Evolutionary conservation across 2,329 filamentous ascomycete species (phyloP).

Genomic region (Neocatenulostroma microsporum): DNA sequence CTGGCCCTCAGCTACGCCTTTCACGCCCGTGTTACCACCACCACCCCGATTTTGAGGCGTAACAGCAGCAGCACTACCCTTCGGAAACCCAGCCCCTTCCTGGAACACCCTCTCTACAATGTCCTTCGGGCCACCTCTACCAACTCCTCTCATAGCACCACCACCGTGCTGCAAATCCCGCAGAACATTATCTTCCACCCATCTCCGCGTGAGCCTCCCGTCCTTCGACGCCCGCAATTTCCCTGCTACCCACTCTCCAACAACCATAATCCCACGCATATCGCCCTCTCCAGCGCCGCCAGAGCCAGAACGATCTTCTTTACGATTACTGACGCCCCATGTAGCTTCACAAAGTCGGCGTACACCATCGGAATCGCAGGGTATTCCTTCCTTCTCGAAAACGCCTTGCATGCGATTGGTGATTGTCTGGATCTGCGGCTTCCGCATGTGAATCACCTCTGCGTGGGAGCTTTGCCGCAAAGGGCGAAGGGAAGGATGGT

Average conservation of each 20-base stretch:
- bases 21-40: conserved; percentile 21
- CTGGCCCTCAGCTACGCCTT: conserved; percentile 64
- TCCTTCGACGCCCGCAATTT: conserved; percentile 48
- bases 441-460: conserved; percentile 86
- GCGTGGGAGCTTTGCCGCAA: conserved; percentile 77
- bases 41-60: conserved; percentile 8
- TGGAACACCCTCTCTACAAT: conserved; percentile 72
- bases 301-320: conserved; percentile 48
- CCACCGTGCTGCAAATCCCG: conserved; percentile 62
- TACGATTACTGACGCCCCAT: conserved; percentile 69
- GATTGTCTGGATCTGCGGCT: conserved; percentile 79
- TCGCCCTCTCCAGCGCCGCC: conserved; percentile 64
- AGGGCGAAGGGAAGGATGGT: conserved; percentile 79
- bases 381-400: conserved; percentile 82
- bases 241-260: conserved; percentile 77
- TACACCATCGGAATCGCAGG: conserved; percentile 81
- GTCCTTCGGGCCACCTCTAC: conserved; percentile 63
- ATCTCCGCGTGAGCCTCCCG: conserved; percentile 58
- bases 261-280: conserved; percentile 74
- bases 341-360: conserved; percentile 74
- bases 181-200: conserved; percentile 66
- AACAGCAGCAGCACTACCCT: too few relatives aligned
- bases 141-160: conserved; percentile 62
- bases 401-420: conserved; percentile 71
- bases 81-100: conserved; percentile 70